A percentile compares a stretch with the other conserved stretches of the same genome.
phyloP scores from a whole-genome alignment of 2,329 filamentous ascomycete genomes.

The Emericellopsis atlantica region DNA sequence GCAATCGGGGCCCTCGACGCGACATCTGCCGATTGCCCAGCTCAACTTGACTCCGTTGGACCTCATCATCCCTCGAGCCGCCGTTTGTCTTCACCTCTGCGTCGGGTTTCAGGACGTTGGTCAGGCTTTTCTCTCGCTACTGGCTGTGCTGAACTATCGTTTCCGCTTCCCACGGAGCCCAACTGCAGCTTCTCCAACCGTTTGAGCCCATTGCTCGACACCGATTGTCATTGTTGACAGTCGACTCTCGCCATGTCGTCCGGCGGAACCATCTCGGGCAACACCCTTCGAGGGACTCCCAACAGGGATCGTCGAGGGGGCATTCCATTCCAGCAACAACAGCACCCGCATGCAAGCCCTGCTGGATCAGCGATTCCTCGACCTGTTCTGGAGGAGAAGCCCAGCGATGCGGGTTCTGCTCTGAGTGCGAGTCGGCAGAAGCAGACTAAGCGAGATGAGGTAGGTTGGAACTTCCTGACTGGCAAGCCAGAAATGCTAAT shows the following conservation, averaged over 20 bases:
- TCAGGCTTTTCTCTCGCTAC: background rate
- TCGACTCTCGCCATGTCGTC: conserved; percentile 2
- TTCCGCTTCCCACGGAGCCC: background rate
- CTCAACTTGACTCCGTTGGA: background rate
- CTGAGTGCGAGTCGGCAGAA: conserved; percentile 92
- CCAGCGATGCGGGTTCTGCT: conserved; percentile 51
- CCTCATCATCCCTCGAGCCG: too few species aligned
- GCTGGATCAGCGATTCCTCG: conserved; percentile 56
- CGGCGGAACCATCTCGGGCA: conserved; percentile 2
- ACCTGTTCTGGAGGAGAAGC: conserved; percentile 46
- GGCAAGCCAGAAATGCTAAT: background rate
- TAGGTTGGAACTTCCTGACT: conserved; percentile 25
- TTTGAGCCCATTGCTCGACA: too few species aligned
- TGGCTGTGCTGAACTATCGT: background rate
- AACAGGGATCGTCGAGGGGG: conserved; percentile 3
- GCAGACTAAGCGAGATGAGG: conserved; percentile 97
- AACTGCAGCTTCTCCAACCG: background rate
- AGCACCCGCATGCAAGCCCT: conserved; percentile 35
- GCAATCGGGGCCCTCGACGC: background rate
- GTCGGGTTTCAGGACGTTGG: conserved; percentile 1
- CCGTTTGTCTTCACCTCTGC: background rate
- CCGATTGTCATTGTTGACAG: background rate
- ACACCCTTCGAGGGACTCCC: conserved; percentile 3
- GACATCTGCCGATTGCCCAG: conserved; percentile 1
- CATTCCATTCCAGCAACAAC: conserved; percentile 2